These are phyloP conservation scores for Xylaria digitata DNA, from an alignment of 2,329 filamentous ascomycete genomes.

Conservation along the genomic window DNA sequence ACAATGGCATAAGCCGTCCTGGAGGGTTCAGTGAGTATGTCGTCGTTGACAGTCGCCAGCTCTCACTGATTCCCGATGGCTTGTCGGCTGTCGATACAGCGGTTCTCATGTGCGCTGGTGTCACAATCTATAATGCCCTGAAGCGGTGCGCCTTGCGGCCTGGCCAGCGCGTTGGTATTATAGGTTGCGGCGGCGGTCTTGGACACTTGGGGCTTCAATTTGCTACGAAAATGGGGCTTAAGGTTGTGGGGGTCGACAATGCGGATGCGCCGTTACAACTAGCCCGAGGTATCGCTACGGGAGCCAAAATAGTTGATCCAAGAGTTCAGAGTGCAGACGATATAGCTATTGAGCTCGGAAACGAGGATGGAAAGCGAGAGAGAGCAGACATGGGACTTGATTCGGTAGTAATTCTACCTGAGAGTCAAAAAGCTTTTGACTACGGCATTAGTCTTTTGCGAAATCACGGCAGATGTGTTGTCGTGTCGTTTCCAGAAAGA, in stretches of 20 bases:
- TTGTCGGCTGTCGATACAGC: conserved; percentile 54
- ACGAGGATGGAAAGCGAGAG: conserved; percentile 50
- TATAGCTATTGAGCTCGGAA: conserved; percentile 47
- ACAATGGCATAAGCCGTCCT: conserved; percentile 43
- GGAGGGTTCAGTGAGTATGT: conserved; percentile 58
- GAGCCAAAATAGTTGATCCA: conserved; percentile 55
- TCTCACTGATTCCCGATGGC: conserved; percentile 46
- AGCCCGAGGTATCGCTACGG: conserved; percentile 49
- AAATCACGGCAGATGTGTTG: conserved; percentile 58
- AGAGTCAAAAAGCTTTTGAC: conserved; percentile 60
- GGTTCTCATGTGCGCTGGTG: conserved; percentile 57
- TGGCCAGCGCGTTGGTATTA: conserved; percentile 53
- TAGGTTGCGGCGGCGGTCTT: conserved; percentile 52
- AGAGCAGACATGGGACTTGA: conserved; percentile 57
- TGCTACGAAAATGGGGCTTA: conserved; percentile 49
- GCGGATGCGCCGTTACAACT: conserved; percentile 51
- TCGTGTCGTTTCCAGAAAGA: conserved; percentile 59
- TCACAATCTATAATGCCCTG: conserved; percentile 56
- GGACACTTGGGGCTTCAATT: conserved; percentile 48
- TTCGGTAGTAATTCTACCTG: conserved; percentile 59
- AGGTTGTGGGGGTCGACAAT: conserved; percentile 54
- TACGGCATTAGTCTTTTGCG: conserved; percentile 57
- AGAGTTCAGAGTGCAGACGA: conserved; percentile 44
- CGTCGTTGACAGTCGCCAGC: conserved; percentile 55
- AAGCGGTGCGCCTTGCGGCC: conserved; percentile 50